Evolutionary conservation across 352 stramenopile genomes (phyloP).

Genomic region (Globisporangium camurandrum): DNA sequence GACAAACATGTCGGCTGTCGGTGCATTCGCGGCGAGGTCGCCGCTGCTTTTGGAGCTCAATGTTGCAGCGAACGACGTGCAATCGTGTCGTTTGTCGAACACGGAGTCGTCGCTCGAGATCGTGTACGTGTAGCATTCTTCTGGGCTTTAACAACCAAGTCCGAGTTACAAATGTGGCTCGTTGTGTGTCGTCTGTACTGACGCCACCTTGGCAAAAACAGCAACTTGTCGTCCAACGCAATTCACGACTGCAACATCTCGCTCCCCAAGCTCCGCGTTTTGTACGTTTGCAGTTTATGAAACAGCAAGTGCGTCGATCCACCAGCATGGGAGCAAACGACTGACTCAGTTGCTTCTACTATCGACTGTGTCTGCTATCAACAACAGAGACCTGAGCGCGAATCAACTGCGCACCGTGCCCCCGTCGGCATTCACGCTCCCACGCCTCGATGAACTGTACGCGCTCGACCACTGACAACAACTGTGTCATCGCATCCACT

Average conservation of each 20-base stretch:
- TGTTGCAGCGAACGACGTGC: conserved; percentile 14
- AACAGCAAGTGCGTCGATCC: too few relatives aligned
- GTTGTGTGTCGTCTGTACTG: neutral
- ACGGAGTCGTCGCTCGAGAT: conserved; percentile 4
- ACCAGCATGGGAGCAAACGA: too few relatives aligned
- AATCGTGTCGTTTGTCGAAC: conserved; percentile 8
- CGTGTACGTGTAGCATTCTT: conserved; percentile 12
- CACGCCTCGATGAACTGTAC: conserved; percentile 16
- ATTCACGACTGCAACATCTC: conserved; percentile 10
- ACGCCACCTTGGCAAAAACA: neutral
- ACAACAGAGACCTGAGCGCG: conserved; percentile 10
- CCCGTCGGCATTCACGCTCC: conserved; percentile 5
- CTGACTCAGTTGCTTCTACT: neutral
- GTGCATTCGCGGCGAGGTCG: conserved; percentile 1
- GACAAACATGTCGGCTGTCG: conserved; percentile 6
- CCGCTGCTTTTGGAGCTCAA: conserved; percentile 11
- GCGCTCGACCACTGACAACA: neutral
- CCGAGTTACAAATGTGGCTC: too few relatives aligned
- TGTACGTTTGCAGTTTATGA: too few relatives aligned
- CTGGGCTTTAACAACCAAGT: too few relatives aligned
- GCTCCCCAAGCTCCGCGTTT: conserved; percentile 8
- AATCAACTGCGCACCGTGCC: conserved; percentile 13
- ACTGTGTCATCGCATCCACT: neutral
- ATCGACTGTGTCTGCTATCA: neutral
- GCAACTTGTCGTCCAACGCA: conserved; percentile 19